Base-by-base conservation (phyloP, 2,329 filamentous ascomycete genomes). In the Fusarium verrucosum region DNA sequence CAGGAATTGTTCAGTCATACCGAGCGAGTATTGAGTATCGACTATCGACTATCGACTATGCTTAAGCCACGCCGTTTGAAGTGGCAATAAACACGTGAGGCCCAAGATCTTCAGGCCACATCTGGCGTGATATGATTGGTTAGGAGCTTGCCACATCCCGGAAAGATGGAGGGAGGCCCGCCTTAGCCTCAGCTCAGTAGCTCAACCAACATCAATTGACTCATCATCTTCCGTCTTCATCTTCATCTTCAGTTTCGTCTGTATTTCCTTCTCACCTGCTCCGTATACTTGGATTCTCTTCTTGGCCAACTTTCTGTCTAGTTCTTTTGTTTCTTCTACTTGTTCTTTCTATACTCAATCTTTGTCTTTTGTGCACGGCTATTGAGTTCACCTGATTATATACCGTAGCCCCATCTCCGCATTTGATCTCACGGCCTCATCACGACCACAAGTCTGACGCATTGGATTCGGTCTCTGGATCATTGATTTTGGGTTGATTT, bases 401-500 rank as follows among this genome's bases (percentile, higher is more conserved):
- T 26, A 36, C 32, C n/a, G 20, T 20, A 51, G 37, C 58, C 52
- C 58, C 13, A 49, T 66, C 62, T 64, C 58, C 49, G 53, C 58
- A 56, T 35, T 58, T 45, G 38, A 51, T 60, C 49, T 62, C 32
- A 43, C 19, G 35, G 30, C 37, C 47, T 63, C 35, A 22, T 36
- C 41, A 60, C 52, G 62, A 47, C 62, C 20, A n/a, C n/a, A 64
- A 38, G 55, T 37, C 57, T 59, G 53, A 66, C 62, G 52, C 62
- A 54, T 40, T 44, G 26, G 37, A 51, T 42, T 35, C 35, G 22
- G 40, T 4, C 26, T 26, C 37, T 20, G 36, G 11, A 35, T 58
- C 52, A 38, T 17, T 33, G n/a, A n/a, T n/a, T 11, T 11, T 16
- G 26, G 37, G 33, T 9, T 57, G 16, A 32, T 16, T 36, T 35